Conservation (phyloP, 2,329 filamentous ascomycete genomes). For the Hypoxylon sp. region DNA sequence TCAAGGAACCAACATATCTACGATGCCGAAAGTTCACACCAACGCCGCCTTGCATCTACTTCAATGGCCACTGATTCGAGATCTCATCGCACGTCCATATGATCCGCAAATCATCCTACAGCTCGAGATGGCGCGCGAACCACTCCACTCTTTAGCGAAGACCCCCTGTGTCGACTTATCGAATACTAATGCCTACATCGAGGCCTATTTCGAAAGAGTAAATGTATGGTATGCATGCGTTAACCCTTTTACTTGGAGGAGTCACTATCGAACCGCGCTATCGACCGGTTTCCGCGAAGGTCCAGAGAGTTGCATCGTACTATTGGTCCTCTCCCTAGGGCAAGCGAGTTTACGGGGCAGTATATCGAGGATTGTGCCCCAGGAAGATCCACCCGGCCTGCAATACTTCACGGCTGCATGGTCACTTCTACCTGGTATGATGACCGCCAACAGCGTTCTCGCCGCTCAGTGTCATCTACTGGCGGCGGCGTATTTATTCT, state of each 20-base stretch:
- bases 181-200: constrained; percentile 79
- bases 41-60: constrained; percentile 82
- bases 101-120: constrained; percentile 85
- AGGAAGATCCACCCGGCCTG: constrained; percentile 78
- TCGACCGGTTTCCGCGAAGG: constrained; percentile 82
- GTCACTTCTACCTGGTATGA: constrained; percentile 80
- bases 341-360: constrained; percentile 80
- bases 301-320: constrained; percentile 83
- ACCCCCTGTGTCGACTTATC: constrained; percentile 76
- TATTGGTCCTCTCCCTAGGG: constrained; percentile 81
- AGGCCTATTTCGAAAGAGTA: constrained; percentile 83
- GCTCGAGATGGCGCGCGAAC: constrained; percentile 82
- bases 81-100: constrained; percentile 80
- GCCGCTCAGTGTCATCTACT: constrained; percentile 84
- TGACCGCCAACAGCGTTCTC: constrained; percentile 82
- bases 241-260: constrained; percentile 83
- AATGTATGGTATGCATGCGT: constrained; percentile 90
- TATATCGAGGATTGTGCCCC: constrained; percentile 76
- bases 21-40: constrained; percentile 87
- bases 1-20: constrained; percentile 75
- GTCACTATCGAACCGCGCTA: constrained; percentile 79
- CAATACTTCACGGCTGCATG: constrained; percentile 86
- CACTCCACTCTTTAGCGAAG: constrained; percentile 75
- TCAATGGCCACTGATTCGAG: constrained; percentile 83
- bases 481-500: constrained; percentile 84